Conservation (phyloP, 306 rosid genomes). For the Cercis canadensis region DNA sequence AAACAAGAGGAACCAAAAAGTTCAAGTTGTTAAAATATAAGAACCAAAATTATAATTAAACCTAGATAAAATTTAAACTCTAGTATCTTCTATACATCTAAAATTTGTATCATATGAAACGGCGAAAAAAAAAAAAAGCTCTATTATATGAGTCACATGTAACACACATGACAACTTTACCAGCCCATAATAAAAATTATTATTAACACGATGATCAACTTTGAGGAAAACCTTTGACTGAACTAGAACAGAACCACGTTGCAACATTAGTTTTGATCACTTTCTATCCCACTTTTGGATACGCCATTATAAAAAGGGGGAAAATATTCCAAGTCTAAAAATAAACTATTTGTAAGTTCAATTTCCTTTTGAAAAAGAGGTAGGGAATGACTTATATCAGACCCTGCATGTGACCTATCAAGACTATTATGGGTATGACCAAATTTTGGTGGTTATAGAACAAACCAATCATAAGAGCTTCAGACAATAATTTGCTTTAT, state of each 20-base stretch:
- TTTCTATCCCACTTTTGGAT: conserved; percentile 33
- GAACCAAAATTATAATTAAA: too few relatives aligned
- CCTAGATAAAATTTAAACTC: too few relatives aligned
- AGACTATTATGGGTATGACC: conserved; percentile 32
- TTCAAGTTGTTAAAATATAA: too few relatives aligned
- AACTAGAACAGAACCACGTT: conserved; percentile 1
- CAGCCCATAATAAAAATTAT: background rate
- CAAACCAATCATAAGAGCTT: conserved; percentile 44
- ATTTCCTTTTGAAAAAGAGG: background rate
- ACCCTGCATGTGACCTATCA: conserved; percentile 66
- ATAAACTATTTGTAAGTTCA: conserved; percentile 20
- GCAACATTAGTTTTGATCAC: conserved; percentile 24
- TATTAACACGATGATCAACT: background rate
- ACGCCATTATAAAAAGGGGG: conserved; percentile 10
- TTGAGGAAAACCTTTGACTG: conserved; percentile 35
- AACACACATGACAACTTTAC: background rate
- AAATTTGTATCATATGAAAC: too few relatives aligned
- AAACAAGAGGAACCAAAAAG: too few relatives aligned
- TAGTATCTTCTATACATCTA: too few relatives aligned
- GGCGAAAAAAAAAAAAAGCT: too few relatives aligned
- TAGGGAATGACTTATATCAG: conserved; percentile 42
- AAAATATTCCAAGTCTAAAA: conserved; percentile 20
- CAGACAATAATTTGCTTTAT: conserved; percentile 37
- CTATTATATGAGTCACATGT: background rate
- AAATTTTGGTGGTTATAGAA: conserved; percentile 45